phyloP scores from a whole-genome alignment of 169 alveolate genomes.

The Babesia ovata region DNA sequence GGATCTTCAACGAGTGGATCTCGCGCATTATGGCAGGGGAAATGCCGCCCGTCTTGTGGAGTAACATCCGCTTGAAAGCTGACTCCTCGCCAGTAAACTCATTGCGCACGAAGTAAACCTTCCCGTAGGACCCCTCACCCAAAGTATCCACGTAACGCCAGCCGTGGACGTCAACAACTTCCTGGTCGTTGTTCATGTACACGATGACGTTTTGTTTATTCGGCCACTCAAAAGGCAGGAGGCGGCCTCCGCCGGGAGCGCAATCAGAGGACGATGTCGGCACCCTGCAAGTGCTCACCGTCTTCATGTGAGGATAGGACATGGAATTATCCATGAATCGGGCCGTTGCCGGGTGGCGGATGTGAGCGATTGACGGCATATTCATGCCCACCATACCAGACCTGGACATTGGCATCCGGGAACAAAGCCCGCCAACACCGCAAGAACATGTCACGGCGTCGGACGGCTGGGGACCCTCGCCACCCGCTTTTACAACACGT shows the following conservation, averaged over 20 bases:
- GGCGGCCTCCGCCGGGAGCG: not conserved
- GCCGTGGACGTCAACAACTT: conserved; percentile 53
- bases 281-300: conserved; percentile 19
- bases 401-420: not conserved
- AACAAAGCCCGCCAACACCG: not conserved
- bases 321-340: not conserved
- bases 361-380: too few species aligned
- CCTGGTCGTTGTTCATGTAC: conserved; percentile 54
- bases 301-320: conserved; percentile 17
- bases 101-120: conserved; percentile 55
- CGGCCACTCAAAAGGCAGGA: not conserved
- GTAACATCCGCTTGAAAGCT: conserved; percentile 59
- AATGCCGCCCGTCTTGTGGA: conserved; percentile 84
- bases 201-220: conserved; percentile 1
- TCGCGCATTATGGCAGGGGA: conserved; percentile 71
- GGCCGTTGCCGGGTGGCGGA: too few species aligned
- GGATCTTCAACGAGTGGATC: conserved; percentile 68
- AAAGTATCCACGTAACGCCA: conserved; percentile 64
- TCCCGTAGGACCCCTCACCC: conserved; percentile 69
- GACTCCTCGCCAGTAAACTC: conserved; percentile 55
- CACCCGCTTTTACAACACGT: not conserved
- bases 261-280: conserved; percentile 4
- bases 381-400: conserved; percentile 1
- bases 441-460: not conserved
- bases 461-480: not conserved